Conservation (phyloP, 805 yeast species). For the Ogataea thermomethanolica region DNA sequence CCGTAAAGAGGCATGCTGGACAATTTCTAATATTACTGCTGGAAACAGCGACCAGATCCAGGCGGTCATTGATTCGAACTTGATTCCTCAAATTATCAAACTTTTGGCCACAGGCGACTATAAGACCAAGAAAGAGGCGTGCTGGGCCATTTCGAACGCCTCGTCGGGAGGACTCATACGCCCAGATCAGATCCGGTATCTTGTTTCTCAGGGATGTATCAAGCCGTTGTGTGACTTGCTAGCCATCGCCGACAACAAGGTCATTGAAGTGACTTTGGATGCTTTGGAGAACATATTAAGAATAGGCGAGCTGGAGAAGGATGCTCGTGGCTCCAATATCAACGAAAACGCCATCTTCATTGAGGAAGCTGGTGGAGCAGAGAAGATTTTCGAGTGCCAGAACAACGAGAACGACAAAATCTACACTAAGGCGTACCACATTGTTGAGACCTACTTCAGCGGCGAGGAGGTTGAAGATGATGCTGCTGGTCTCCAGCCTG, state of each 20-base stretch:
- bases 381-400: constrained; percentile 91
- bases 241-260: constrained; percentile 82
- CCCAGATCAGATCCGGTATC: constrained; percentile 91
- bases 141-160: constrained; percentile 99
- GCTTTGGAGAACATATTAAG: constrained; percentile 90
- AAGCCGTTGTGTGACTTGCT: constrained; percentile 94
- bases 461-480: constrained; percentile 74
- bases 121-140: constrained; percentile 96
- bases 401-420: constrained; percentile 87
- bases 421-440: constrained; percentile 83
- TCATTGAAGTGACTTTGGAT: constrained; percentile 92
- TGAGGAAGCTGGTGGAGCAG: constrained; percentile 99
- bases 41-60: constrained; percentile 95
- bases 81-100: constrained; percentile 85
- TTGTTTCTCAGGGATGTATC: constrained; percentile 93
- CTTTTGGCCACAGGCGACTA: constrained; percentile 80
- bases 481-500: constrained; percentile 68
- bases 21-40: constrained; percentile 95
- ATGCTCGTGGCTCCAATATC: constrained; percentile 59
- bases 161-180: constrained; percentile 89
- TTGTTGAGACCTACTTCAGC: constrained; percentile 87
- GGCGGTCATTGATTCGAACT: constrained; percentile 91
- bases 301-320: constrained; percentile 92
- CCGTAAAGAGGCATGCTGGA: constrained; percentile 98
- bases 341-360: constrained; percentile 88